Evolutionary conservation across 2,329 filamentous ascomycete species (phyloP).

Genomic region (Volutella citrinella): DNA sequence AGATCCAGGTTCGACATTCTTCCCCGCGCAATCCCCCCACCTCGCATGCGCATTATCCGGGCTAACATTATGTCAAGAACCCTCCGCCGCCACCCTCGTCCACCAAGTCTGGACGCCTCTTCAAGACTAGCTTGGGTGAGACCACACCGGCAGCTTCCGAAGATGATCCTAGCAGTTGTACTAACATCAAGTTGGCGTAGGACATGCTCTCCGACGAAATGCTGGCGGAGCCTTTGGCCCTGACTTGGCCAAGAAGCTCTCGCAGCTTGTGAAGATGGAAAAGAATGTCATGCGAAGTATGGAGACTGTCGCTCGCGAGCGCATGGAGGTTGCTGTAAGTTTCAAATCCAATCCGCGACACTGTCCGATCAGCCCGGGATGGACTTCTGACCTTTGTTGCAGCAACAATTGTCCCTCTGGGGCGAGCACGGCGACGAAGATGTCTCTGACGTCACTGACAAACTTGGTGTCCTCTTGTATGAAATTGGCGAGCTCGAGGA

Average conservation of each 20-base stretch:
- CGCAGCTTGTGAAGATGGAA: constrained; percentile 99
- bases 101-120: constrained; percentile 87
- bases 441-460: constrained; percentile 98
- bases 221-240: constrained; percentile 74
- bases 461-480: constrained; percentile 95
- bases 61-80: constrained; percentile 57
- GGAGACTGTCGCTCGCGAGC: constrained; percentile 90
- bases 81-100: constrained; percentile 87
- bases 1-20: constrained; percentile 50
- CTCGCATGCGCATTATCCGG: neutral
- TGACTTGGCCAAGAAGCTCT: constrained; percentile 95
- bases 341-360: too few relatives aligned
- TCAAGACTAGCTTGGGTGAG: constrained; percentile 82
- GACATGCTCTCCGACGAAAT: constrained; percentile 69
- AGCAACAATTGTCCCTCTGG: constrained; percentile 99
- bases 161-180: too few relatives aligned
- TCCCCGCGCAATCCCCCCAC: neutral
- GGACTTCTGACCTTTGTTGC: constrained; percentile 8
- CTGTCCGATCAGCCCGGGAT: neutral
- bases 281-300: constrained; percentile 99
- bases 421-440: constrained; percentile 94
- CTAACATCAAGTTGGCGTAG: too few relatives aligned
- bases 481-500: constrained; percentile 98
- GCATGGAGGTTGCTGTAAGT: constrained; percentile 97
- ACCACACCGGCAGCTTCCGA: constrained; percentile 6